Conservation (phyloP, 768 basidiomycete genomes). For the Pisolithus marmoratus region DNA sequence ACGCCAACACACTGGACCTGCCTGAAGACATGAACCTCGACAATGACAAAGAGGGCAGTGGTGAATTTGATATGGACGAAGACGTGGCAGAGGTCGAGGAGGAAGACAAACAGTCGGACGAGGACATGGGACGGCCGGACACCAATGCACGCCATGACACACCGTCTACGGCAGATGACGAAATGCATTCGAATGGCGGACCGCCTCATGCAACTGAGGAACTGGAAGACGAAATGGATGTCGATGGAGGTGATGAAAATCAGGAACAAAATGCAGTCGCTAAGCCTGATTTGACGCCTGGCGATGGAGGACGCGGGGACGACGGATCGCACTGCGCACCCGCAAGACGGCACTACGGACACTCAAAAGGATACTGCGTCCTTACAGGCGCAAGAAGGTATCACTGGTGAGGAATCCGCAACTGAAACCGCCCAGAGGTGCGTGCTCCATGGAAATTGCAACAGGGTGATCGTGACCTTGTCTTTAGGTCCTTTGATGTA, state of each 20-base stretch:
- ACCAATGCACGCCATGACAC: constrained; percentile 13
- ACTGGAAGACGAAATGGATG: constrained; percentile 10
- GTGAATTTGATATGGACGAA: constrained; percentile 29
- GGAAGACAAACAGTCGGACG: constrained; percentile 25
- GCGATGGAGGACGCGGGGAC: constrained; percentile 18
- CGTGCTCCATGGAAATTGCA: background rate
- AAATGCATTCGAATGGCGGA: constrained; percentile 21
- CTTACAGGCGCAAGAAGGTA: constrained; percentile 8
- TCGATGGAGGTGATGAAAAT: constrained; percentile 27
- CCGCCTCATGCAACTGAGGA: constrained; percentile 14
- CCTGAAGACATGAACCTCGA: constrained; percentile 80
- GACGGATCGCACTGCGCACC: constrained; percentile 12
- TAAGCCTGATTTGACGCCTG: constrained; percentile 32
- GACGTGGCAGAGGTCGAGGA: constrained; percentile 32
- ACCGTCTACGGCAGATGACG: constrained; percentile 6
- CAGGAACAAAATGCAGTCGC: constrained; percentile 25
- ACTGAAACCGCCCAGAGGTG: constrained; percentile 13
- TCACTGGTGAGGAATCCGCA: constrained; percentile 18
- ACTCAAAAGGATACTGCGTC: constrained; percentile 17
- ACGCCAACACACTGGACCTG: constrained; percentile 80
- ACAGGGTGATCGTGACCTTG: background rate
- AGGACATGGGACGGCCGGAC: constrained; percentile 9
- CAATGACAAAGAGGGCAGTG: constrained; percentile 24
- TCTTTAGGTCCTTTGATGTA: constrained; percentile 9
- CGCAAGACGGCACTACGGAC: constrained; percentile 13